Percentiles rank a stretch among this genome's conserved stretches.
These are phyloP conservation scores for Tetrahymena elliotti DNA, from an alignment of 73 alveolate species.

Conservation along the genomic window DNA sequence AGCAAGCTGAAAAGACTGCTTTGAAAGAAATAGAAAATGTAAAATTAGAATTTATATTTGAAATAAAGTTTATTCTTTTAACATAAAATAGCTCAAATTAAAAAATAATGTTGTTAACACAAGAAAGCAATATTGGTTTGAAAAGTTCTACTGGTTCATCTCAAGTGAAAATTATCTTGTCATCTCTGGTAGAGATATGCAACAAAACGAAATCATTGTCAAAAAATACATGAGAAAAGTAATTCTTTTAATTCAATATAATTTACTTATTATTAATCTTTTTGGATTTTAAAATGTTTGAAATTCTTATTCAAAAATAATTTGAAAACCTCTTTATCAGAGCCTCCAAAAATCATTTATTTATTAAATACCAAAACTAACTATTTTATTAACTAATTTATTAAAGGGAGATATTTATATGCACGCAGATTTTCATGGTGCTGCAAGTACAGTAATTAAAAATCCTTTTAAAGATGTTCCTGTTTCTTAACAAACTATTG, in stretches of 20 bases:
- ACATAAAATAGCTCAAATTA: not conserved
- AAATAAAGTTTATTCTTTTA: not conserved
- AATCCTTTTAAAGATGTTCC: slow-evolving; percentile 54
- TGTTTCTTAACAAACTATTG: slow-evolving; percentile 67
- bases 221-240: slow-evolving; percentile 62
- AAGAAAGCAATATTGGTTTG: slow-evolving; percentile 81
- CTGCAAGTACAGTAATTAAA: slow-evolving; percentile 74
- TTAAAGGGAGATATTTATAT: slow-evolving; percentile 61
- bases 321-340: too few species aligned
- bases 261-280: too few species aligned
- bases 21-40: slow-evolving; percentile 60
- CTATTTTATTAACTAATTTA: too few species aligned
- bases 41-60: slow-evolving; percentile 7
- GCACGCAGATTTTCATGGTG: slow-evolving; percentile 88
- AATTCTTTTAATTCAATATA: not conserved
- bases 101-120: slow-evolving; percentile 36
- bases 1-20: slow-evolving; percentile 78
- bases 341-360: not conserved
- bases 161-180: slow-evolving; percentile 73
- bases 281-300: too few species aligned
- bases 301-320: too few species aligned
- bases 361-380: too few species aligned
- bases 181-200: slow-evolving; percentile 76
- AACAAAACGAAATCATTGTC: slow-evolving; percentile 73
- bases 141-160: slow-evolving; percentile 85